Conservation (phyloP, 2,329 filamentous ascomycete genomes). For the Volutella citrinella region DNA sequence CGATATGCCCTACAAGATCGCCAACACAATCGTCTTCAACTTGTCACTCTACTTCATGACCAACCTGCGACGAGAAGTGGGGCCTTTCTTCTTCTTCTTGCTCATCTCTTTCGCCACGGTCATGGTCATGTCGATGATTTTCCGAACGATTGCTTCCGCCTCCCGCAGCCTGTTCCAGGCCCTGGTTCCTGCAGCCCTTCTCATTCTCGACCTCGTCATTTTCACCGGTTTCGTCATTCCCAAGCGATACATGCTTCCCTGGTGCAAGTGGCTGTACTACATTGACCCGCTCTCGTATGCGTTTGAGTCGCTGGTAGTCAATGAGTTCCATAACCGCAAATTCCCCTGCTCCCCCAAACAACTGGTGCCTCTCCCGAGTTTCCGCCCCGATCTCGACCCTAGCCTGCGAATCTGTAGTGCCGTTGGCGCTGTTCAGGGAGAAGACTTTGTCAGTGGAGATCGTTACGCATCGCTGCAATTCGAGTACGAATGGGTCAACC, state of each 20-base stretch:
- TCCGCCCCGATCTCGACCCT: conserved; percentile 10
- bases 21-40: conserved; percentile 76
- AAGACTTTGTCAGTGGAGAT: conserved; percentile 42
- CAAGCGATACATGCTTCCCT: conserved; percentile 68
- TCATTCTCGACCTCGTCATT: conserved; percentile 48
- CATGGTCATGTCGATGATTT: conserved; percentile 66
- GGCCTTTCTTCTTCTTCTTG: conserved; percentile 82
- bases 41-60: conserved; percentile 83
- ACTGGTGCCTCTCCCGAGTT: conserved; percentile 39
- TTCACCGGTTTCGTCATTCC: conserved; percentile 69
- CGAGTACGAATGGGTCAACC: conserved; percentile 55
- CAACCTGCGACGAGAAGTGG: conserved; percentile 69
- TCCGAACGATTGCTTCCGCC: conserved; percentile 36
- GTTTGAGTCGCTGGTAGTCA: conserved; percentile 78
- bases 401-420: conserved; percentile 42
- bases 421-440: conserved; percentile 45
- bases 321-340: conserved; percentile 69
- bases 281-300: conserved; percentile 76
- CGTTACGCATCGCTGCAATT: conserved; percentile 42
- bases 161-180: conserved; percentile 28
- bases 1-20: conserved; percentile 76
- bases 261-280: conserved; percentile 83
- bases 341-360: conserved; percentile 46
- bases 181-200: conserved; percentile 25
- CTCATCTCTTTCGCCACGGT: conserved; percentile 72